phyloP scores from a whole-genome alignment of 1,284 basidiomycete species.

The Ganoderma meredithae region DNA sequence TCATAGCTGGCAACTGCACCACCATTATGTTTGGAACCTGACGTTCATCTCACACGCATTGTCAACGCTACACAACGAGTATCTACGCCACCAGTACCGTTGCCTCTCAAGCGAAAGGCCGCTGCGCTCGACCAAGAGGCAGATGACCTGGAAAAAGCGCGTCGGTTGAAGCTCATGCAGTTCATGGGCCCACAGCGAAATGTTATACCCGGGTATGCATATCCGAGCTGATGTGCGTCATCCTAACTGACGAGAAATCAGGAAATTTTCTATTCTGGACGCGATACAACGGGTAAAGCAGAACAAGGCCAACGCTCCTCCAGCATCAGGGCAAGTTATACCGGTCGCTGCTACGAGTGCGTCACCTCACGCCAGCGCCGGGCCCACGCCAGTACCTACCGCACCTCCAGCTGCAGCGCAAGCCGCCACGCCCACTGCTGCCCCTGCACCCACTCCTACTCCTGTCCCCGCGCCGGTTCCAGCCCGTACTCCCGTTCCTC shows the following conservation, averaged over 20 bases:
- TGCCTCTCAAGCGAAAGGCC: conserved; percentile 82
- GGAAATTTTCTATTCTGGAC: conserved; percentile 32
- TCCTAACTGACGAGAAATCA: background rate
- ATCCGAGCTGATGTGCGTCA: background rate
- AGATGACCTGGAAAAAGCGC: conserved; percentile 73
- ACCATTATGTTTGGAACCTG: conserved; percentile 78
- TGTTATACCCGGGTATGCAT: conserved; percentile 54
- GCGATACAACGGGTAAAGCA: conserved; percentile 23
- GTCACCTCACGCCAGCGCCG: conserved; percentile 13
- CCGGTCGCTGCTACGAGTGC: conserved; percentile 12
- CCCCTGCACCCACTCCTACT: conserved; percentile 25
- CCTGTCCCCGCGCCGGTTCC: conserved; percentile 19
- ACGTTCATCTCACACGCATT: conserved; percentile 74
- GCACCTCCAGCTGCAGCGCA: conserved; percentile 16
- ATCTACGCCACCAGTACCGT: conserved; percentile 70
- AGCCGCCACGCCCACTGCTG: conserved; percentile 27
- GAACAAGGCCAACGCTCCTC: conserved; percentile 18
- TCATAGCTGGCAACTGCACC: conserved; percentile 73
- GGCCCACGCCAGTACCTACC: conserved; percentile 8
- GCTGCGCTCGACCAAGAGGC: conserved; percentile 70
- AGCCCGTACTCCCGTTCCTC: conserved; percentile 24
- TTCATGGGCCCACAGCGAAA: conserved; percentile 73
- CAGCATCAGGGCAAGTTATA: conserved; percentile 13
- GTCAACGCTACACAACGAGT: conserved; percentile 75
- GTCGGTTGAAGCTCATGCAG: conserved; percentile 74